Conservation (phyloP, 768 basidiomycete genomes). For the Coprinellus micaceus region DNA sequence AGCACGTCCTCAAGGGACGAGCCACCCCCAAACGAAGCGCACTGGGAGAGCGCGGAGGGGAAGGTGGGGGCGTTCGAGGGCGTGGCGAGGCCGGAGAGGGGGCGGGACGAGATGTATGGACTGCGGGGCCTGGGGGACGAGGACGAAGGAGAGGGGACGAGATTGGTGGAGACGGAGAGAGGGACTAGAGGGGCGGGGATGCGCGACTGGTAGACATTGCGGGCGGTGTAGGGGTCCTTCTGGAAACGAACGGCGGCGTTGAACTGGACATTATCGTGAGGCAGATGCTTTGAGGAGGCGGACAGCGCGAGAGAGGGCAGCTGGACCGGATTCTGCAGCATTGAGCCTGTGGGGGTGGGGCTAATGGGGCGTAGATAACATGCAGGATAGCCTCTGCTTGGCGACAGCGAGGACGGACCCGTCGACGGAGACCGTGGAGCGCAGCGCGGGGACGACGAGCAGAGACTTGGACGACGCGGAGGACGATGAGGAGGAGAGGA, state of each 20-base stretch:
- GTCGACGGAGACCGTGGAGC: conserved; percentile 10
- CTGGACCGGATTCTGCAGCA: conserved; percentile 59
- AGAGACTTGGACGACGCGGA: conserved; percentile 6
- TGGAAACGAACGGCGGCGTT: conserved; percentile 37
- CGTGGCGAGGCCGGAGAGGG: conserved; percentile 28
- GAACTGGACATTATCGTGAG: conserved; percentile 21
- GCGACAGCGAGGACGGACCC: conserved; percentile 19
- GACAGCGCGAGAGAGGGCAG: conserved; percentile 39
- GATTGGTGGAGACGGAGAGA: conserved; percentile 28
- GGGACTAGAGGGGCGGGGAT: conserved; percentile 22
- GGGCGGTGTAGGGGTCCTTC: conserved; percentile 32
- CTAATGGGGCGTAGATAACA: conserved; percentile 28
- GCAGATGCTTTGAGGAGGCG: conserved; percentile 31
- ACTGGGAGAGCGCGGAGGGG: conserved; percentile 28
- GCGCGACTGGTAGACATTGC: conserved; percentile 17
- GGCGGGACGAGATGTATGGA: conserved; percentile 37
- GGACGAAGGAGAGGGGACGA: conserved; percentile 33
- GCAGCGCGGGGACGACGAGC: conserved; percentile 11
- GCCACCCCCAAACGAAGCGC: conserved; percentile 33
- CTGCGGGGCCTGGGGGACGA: conserved; percentile 35
- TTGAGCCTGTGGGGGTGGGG: conserved; percentile 32
- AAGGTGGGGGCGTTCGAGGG: conserved; percentile 22
- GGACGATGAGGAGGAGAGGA: conserved; percentile 16
- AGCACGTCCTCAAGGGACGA: conserved; percentile 59
- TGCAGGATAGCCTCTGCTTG: conserved; percentile 24